Base-by-base conservation (phyloP, 139 green algal species). In the Auxenochlorella pyrenoidosa region DNA sequence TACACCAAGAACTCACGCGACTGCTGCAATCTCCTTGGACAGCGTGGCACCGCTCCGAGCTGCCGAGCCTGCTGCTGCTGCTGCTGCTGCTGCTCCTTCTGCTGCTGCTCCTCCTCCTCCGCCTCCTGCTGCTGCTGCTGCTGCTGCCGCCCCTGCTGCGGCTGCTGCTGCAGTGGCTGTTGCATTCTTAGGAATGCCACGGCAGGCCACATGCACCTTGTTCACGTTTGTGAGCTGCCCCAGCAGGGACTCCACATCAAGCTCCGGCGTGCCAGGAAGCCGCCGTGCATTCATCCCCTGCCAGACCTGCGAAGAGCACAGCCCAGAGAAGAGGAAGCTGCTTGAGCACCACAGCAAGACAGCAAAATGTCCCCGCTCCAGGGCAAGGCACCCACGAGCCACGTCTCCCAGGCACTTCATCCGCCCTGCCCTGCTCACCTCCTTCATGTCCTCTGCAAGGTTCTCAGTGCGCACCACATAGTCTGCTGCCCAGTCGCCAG, bases 391-490 rank as follows among this genome's bases (percentile, higher is more conserved):
- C n/a, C n/a, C n/a, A n/a, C n/a, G n/a, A n/a, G n/a, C 54, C 54
- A 63, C 12, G 22, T 13, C 54, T 63, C 10, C 54, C 54, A 63
- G 54, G 15, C 2, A 63, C 54, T 63, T 63, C 8, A 2, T 24
- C 70, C 40, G 34, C 70, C 47, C 40, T 58, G 40, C 72, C 5
- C 72, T 13, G 8, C 77, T 32, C 80, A 85, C 80, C 80, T 76
- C 80, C 80, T 66, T 43, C 80, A 85, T 85, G 63, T 85, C 80
- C 80, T 85, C 63, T 66, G 47, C 59, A 19, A 85, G 40, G 13
- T 59, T 59, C 63, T 85, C 80, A 18, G 68, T 85, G 80, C 80
- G 80, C 38, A 85, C 80, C 0, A 85, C 80, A 34, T 85, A 85
- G 63, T 85, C 80, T 6, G 80, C 43, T 3, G 80, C 80, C 80